Conservation (phyloP, 176 grass and related monocot species). For the Oryza brachyantha region DNA sequence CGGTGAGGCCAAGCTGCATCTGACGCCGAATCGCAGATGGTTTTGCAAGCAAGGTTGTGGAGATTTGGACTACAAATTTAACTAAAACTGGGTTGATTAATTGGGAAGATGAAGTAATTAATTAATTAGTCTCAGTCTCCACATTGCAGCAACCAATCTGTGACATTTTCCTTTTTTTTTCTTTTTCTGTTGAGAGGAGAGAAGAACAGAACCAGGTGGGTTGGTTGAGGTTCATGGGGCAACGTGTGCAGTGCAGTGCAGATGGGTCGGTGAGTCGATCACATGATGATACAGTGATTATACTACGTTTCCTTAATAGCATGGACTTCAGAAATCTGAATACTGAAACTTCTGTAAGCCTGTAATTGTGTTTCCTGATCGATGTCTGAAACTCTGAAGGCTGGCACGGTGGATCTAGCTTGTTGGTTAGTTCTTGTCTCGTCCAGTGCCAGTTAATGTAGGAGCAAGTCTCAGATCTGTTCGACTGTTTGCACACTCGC, state of each 20-base stretch:
- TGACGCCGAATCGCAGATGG: too few species aligned
- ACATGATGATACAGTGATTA: not conserved
- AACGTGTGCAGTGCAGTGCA: too few species aligned
- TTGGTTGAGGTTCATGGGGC: not conserved
- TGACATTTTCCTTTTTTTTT: not conserved
- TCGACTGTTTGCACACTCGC: not conserved
- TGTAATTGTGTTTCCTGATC: too few species aligned
- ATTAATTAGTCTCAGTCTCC: not conserved
- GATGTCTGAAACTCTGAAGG: not conserved
- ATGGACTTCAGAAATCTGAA: not conserved
- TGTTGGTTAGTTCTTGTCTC: conserved; percentile 10
- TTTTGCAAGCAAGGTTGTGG: too few species aligned
- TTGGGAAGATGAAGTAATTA: not conserved
- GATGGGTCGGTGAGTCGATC: conserved; percentile 13
- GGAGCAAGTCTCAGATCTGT: too few species aligned
- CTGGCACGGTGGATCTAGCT: not conserved
- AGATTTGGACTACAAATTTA: too few species aligned
- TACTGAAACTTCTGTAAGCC: too few species aligned
- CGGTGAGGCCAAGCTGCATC: not conserved
- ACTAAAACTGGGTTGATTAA: not conserved
- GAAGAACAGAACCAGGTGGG: conserved; percentile 18
- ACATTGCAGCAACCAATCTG: not conserved
- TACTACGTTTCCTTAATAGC: too few species aligned
- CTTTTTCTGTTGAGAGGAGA: not conserved
- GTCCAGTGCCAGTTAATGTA: not conserved